phyloP scores from a whole-genome alignment of 1,139 yeast species.

The Debaryomyces subglobosus region DNA sequence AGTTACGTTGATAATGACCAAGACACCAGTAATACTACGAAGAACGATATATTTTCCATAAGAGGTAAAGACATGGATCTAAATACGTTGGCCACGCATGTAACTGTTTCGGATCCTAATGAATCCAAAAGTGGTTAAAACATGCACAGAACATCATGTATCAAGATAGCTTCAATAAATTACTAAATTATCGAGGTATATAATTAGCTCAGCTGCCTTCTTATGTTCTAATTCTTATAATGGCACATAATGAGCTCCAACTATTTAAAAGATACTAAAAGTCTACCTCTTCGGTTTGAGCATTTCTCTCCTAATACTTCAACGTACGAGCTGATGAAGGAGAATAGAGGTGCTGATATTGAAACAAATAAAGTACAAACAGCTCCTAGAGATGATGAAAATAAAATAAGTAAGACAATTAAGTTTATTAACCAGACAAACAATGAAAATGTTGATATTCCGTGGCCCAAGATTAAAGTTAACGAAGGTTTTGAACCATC shows the following conservation, averaged over 20 bases:
- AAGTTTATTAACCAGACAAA: background rate
- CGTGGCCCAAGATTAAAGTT: conserved; percentile 4
- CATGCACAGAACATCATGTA: background rate
- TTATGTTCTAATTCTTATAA: background rate
- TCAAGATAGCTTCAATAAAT: conserved; percentile 5
- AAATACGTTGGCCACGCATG: conserved; percentile 7
- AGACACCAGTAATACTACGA: conserved; percentile 6
- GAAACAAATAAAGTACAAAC: background rate
- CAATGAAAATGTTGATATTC: background rate
- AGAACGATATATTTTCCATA: conserved; percentile 12
- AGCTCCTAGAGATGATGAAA: background rate
- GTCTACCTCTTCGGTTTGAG: background rate
- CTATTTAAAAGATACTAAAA: background rate
- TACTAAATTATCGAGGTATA: background rate
- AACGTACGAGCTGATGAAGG: background rate
- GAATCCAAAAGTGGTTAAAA: background rate
- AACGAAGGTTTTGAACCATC: conserved; percentile 8
- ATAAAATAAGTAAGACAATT: background rate
- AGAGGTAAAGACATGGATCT: conserved; percentile 9
- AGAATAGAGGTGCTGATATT: background rate
- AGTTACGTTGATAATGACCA: conserved; percentile 5
- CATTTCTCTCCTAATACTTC: background rate
- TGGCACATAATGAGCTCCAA: background rate
- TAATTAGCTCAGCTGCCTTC: background rate
- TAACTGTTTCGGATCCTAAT: background rate